phyloP scores from a whole-genome alignment of 2,329 filamentous ascomycete genomes.

The Cladosporium sp. region DNA sequence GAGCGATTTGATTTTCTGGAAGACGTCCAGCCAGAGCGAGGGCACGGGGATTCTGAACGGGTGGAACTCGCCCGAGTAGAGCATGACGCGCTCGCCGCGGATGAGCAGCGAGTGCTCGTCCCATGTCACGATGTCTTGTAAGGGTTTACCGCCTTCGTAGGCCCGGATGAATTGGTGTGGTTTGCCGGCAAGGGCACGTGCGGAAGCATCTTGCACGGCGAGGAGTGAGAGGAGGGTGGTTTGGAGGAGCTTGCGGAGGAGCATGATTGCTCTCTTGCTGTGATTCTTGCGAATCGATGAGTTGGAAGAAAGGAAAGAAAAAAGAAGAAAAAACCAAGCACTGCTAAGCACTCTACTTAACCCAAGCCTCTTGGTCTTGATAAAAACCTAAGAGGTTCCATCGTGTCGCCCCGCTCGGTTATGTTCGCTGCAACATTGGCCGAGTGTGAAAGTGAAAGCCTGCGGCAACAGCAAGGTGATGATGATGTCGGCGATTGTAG shows the following conservation, averaged over 20 bases:
- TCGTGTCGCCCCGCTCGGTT: neutral
- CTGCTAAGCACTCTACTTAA: constrained; percentile 9
- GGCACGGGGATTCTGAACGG: constrained; percentile 63
- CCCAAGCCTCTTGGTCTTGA: neutral
- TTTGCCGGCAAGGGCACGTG: constrained; percentile 47
- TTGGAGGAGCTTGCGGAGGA: constrained; percentile 23
- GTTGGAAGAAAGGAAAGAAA: too few species aligned
- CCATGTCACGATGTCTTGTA: constrained; percentile 64
- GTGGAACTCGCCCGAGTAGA: constrained; percentile 72
- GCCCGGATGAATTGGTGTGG: constrained; percentile 47
- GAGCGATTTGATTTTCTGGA: constrained; percentile 77
- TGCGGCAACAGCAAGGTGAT: neutral
- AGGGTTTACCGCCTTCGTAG: constrained; percentile 43
- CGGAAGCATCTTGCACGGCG: constrained; percentile 26
- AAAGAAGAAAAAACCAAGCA: constrained; percentile 1
- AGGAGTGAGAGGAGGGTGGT: constrained; percentile 23
- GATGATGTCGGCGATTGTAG: neutral
- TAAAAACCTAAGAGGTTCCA: neutral
- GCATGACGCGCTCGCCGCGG: constrained; percentile 63
- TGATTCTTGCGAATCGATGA: neutral
- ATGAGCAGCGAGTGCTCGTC: constrained; percentile 67
- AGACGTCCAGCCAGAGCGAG: constrained; percentile 64
- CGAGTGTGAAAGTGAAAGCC: neutral
- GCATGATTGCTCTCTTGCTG: constrained; percentile 20
- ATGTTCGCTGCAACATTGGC: neutral